A percentile compares a stretch with the other conserved stretches of the same genome.
Conservation (phyloP, 2,329 filamentous ascomycete genomes). For the Fusarium keratoplasticum region DNA sequence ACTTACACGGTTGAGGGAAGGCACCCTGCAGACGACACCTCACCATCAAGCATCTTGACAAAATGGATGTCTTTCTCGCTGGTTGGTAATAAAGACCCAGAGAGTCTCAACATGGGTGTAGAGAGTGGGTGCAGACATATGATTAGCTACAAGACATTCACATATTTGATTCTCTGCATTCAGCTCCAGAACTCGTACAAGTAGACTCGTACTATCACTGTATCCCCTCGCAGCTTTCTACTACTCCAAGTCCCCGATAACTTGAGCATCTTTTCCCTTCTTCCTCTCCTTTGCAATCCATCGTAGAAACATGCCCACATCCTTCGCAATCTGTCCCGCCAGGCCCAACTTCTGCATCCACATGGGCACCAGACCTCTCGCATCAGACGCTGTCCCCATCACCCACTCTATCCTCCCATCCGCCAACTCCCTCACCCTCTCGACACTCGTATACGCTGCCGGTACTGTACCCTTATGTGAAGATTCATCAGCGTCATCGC, state of each 20-base stretch:
- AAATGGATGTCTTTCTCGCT: no score
- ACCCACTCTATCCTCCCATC: constrained; percentile 73
- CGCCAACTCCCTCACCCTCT: constrained; percentile 64
- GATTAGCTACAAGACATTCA: background rate
- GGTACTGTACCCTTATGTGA: constrained; percentile 61
- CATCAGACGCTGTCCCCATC: constrained; percentile 82
- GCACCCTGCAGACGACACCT: background rate
- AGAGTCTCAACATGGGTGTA: no score
- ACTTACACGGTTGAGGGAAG: background rate
- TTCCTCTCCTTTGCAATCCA: constrained; percentile 67
- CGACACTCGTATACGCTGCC: constrained; percentile 74
- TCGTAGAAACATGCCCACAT: constrained; percentile 75
- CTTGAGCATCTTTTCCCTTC: constrained; percentile 33
- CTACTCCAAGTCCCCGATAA: constrained; percentile 17
- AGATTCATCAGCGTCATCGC: constrained; percentile 49
- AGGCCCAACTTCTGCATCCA: constrained; percentile 74
- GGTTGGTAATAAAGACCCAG: no score
- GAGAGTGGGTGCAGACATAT: no score
- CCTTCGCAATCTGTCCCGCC: constrained; percentile 73
- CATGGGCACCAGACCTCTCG: constrained; percentile 73
- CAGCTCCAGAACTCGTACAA: background rate
- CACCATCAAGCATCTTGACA: background rate
- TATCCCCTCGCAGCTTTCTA: background rate
- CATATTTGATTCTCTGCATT: background rate
- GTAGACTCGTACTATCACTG: background rate